Evolutionary conservation across 2,329 filamentous ascomycete genomes (phyloP), one percentile per base, ranked within the genome.

Genomic region (Ploettnerulaceae sp.): DNA sequence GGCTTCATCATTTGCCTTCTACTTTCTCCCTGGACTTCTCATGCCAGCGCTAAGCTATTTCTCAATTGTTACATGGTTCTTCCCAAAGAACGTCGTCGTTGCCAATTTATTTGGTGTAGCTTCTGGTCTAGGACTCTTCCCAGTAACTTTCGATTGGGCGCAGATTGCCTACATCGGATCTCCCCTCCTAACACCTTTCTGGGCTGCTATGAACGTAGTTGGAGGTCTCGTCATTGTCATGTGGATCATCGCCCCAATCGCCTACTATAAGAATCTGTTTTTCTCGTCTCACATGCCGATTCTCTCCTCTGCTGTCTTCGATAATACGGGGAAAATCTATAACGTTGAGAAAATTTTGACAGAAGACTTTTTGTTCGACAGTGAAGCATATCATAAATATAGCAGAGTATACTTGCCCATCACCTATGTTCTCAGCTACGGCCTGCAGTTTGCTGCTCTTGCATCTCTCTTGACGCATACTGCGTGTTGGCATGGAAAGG

Each of bases 111-210:
- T 94, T 61, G 89, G 89, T 12, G 84, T 91, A 12, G 77, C 81
- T n/a, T 91, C 88, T 2, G 89, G 89, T 2, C 74, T 95, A 11
- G 88, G 88, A 1, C 69, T 95, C 25, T 89, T 94, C 52, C 89
- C 89, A 0, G 64, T 95, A 58, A 94, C 89, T 0, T 94, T 95
- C 60, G 89, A 95, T 68, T 95, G 89, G 89, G 86, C 86, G 0
- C 89, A 95, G 62, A 83, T 95, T 52, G 88, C 89, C 0, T 84
- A 65, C 61, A 93, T 94, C 57, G 89, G 89, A 12, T 93, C 87
- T 3, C 89, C 86, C 0, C 71, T 94, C 5, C 74, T 93, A 12
- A 89, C 88, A 0, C 88, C 88, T 0, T 93, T 91, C 65, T 89
- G 88, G 87, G 84, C 87, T 31, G 84, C 87, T 7, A 79, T 90